Percentiles rank a stretch among this genome's conserved stretches.
Conservation (phyloP, 2,329 filamentous ascomycete species). For the Triangularia verruculosa region DNA sequence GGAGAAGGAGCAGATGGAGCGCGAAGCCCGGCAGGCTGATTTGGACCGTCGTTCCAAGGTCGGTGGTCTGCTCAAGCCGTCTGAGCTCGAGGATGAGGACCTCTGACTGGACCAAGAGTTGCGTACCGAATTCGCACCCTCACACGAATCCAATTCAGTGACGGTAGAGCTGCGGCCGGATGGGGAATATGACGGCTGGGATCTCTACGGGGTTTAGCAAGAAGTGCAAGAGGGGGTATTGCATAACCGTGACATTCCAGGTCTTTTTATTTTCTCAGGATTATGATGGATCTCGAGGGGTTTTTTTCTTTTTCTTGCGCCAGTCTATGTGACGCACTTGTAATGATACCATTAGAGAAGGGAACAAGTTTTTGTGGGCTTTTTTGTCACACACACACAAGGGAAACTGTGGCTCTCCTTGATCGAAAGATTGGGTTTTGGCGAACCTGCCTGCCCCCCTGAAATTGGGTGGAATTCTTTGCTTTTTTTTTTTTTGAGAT, state of each 20-base stretch:
- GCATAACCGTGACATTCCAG: background rate
- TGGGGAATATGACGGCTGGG: conserved; percentile 59
- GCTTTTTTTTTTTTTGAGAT: background rate
- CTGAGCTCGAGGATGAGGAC: conserved; percentile 90
- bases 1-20: conserved; percentile 89
- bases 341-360: conserved; percentile 27
- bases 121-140: conserved; percentile 56
- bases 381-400: background rate
- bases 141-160: conserved; percentile 20
- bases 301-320: conserved; percentile 11
- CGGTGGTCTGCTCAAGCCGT: conserved; percentile 91
- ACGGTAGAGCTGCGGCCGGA: conserved; percentile 13
- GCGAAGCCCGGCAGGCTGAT: conserved; percentile 81
- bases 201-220: conserved; percentile 57
- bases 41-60: conserved; percentile 92
- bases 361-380: conserved; percentile 4
- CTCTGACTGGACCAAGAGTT: conserved; percentile 78
- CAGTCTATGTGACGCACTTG: conserved; percentile 12
- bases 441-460: background rate
- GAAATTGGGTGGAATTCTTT: background rate
- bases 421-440: background rate
- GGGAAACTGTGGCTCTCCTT: too few species aligned
- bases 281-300: background rate
- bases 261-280: background rate
- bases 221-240: background rate